phyloP scores from a whole-genome alignment of 768 basidiomycete genomes.

The Suillus lakei region DNA sequence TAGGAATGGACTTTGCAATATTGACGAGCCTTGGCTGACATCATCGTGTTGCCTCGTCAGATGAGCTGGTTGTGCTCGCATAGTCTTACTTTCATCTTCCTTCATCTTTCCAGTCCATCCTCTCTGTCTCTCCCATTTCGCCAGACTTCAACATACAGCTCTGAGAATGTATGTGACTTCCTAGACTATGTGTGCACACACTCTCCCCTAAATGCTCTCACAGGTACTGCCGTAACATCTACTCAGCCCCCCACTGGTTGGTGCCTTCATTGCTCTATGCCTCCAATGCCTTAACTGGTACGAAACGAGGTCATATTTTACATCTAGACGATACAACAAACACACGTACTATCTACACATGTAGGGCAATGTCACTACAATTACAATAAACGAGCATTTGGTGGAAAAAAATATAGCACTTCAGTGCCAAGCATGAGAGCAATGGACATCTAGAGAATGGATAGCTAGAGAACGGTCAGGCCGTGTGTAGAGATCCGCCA shows the following conservation, averaged over 20 bases:
- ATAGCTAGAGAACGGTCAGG: not conserved
- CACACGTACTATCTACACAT: not conserved
- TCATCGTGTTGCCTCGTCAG: too few relatives aligned
- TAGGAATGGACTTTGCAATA: too few relatives aligned
- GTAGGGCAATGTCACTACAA: not conserved
- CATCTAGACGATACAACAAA: not conserved
- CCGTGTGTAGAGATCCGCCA: slow-evolving; percentile 32
- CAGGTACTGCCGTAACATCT: not conserved
- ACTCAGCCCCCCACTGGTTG: not conserved
- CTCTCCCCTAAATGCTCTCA: not conserved
- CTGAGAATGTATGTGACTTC: not conserved
- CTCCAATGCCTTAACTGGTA: not conserved
- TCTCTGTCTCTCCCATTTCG: too few relatives aligned
- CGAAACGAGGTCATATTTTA: not conserved
- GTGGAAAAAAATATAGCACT: not conserved
- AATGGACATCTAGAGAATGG: not conserved
- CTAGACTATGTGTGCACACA: not conserved
- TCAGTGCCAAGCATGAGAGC: not conserved
- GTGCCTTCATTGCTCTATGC: not conserved
- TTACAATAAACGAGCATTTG: not conserved
- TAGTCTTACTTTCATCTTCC: too few relatives aligned
- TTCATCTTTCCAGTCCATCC: too few relatives aligned
- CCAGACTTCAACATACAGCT: too few relatives aligned
- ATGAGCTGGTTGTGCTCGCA: too few relatives aligned
- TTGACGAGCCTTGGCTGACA: too few relatives aligned